These are phyloP conservation scores for Fraxinus cuspidata DNA, from an alignment of 257 asterid genomes.

Conservation along the genomic window DNA sequence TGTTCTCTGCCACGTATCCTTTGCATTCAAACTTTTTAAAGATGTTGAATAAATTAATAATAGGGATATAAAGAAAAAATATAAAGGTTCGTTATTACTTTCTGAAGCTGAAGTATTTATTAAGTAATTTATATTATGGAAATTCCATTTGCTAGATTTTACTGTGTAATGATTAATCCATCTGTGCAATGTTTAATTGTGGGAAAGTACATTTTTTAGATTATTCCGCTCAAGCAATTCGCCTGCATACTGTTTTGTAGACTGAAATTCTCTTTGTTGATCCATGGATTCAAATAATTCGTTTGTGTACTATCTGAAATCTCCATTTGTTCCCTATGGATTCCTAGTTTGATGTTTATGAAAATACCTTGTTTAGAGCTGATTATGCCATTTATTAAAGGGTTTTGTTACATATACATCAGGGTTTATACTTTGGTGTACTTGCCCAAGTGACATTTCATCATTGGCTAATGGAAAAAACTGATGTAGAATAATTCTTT, in stretches of 20 bases:
- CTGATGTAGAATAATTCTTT: background rate
- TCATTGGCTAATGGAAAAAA: no score
- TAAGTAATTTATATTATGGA: slow-evolving; percentile 20
- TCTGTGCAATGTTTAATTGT: slow-evolving; percentile 8
- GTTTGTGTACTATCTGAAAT: slow-evolving; percentile 27
- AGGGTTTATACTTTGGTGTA: no score
- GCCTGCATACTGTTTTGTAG: slow-evolving; percentile 28
- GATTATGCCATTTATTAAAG: background rate
- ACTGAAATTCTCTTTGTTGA: slow-evolving; percentile 31
- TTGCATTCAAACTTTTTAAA: background rate
- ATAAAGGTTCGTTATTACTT: slow-evolving; percentile 7
- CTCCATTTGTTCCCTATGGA: slow-evolving; percentile 29
- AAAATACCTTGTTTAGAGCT: slow-evolving; percentile 6
- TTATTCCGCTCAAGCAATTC: slow-evolving; percentile 16
- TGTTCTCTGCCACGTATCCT: slow-evolving; percentile 8
- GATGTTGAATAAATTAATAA: slow-evolving; percentile 1
- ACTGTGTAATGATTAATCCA: slow-evolving; percentile 6
- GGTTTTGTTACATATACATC: no score
- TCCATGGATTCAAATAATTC: slow-evolving; percentile 21
- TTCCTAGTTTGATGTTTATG: slow-evolving; percentile 15
- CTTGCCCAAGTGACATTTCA: no score
- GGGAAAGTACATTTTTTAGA: slow-evolving; percentile 17
- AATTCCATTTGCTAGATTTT: slow-evolving; percentile 14
- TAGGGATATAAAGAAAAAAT: background rate
- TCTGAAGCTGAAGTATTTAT: slow-evolving; percentile 17